These are phyloP conservation scores for Blastobotrys raffinosifermentans DNA, from an alignment of 1,139 yeast species.

Conservation along the genomic window DNA sequence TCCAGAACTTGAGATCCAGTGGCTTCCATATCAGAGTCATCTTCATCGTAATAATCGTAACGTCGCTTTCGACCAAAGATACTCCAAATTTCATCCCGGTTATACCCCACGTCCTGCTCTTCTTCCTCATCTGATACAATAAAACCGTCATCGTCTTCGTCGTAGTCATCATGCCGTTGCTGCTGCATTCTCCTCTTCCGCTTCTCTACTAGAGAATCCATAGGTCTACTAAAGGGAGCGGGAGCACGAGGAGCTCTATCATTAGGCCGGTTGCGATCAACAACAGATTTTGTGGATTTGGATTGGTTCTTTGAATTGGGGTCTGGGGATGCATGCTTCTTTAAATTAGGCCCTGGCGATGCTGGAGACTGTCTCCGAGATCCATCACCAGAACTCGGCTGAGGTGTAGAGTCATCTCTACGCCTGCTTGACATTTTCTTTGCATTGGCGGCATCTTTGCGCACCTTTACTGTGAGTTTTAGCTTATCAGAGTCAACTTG, in stretches of 20 bases:
- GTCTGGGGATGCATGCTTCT: neutral
- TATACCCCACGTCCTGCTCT: conserved; percentile 43
- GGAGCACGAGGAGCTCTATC: conserved; percentile 10
- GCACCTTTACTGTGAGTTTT: conserved; percentile 32
- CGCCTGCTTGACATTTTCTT: neutral
- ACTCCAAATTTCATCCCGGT: conserved; percentile 84
- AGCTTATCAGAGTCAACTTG: conserved; percentile 32
- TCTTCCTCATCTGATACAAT: conserved; percentile 35
- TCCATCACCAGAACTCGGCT: neutral
- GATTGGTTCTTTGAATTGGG: neutral
- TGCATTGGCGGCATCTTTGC: conserved; percentile 1
- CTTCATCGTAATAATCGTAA: conserved; percentile 42
- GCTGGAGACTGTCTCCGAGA: neutral
- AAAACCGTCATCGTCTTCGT: conserved; percentile 32
- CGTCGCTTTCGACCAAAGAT: conserved; percentile 65
- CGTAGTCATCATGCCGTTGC: conserved; percentile 11
- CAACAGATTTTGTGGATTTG: neutral
- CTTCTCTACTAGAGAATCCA: conserved; percentile 15
- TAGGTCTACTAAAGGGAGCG: conserved; percentile 16
- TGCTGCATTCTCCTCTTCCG: conserved; percentile 10
- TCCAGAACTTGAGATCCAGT: conserved; percentile 80
- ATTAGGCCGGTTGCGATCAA: too few species aligned
- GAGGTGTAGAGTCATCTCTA: neutral
- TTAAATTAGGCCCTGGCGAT: neutral
- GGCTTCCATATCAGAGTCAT: conserved; percentile 86